phyloP scores from a whole-genome alignment of 2,329 filamentous ascomycete genomes.

The Fusarium oligoseptatum region DNA sequence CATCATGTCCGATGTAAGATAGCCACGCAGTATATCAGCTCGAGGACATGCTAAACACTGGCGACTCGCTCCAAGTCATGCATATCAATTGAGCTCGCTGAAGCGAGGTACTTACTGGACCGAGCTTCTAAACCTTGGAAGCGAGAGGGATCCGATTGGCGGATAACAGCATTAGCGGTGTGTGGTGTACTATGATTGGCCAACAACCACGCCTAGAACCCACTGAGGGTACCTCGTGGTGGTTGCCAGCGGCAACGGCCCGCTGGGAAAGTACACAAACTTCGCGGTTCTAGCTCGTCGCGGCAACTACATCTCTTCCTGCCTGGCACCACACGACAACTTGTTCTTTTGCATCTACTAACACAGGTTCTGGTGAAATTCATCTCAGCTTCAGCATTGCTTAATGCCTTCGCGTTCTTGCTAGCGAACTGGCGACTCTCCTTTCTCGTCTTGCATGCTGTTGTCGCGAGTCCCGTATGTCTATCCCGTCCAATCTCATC shows the following conservation, averaged over 20 bases:
- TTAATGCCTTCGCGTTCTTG: slow-evolving; percentile 42
- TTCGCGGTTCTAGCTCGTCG: slow-evolving; percentile 26
- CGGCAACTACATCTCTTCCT: slow-evolving; percentile 34
- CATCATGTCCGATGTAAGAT: slow-evolving; percentile 24
- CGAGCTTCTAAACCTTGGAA: not conserved
- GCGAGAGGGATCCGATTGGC: slow-evolving; percentile 16
- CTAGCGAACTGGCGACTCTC: slow-evolving; percentile 26
- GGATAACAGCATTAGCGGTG: not conserved
- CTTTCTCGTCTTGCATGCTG: slow-evolving; percentile 46
- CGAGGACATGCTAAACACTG: slow-evolving; percentile 14
- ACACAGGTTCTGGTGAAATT: slow-evolving; percentile 30
- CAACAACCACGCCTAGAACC: not conserved
- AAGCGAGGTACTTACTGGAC: not conserved
- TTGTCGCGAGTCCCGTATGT: slow-evolving; percentile 47
- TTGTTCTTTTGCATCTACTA: slow-evolving; percentile 42
- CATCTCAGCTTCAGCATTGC: slow-evolving; percentile 44
- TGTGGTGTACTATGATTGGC: slow-evolving; percentile 30
- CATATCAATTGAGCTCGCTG: not conserved
- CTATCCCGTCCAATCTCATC: slow-evolving; percentile 30
- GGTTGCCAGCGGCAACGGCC: slow-evolving; percentile 52
- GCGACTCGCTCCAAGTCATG: not conserved
- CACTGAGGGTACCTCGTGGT: not conserved
- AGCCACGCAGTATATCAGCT: slow-evolving; percentile 4
- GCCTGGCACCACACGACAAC: slow-evolving; percentile 31
- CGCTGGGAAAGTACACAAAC: slow-evolving; percentile 53